Base-by-base conservation (phyloP, 805 yeast species). In the Ogataea glucozyma region DNA sequence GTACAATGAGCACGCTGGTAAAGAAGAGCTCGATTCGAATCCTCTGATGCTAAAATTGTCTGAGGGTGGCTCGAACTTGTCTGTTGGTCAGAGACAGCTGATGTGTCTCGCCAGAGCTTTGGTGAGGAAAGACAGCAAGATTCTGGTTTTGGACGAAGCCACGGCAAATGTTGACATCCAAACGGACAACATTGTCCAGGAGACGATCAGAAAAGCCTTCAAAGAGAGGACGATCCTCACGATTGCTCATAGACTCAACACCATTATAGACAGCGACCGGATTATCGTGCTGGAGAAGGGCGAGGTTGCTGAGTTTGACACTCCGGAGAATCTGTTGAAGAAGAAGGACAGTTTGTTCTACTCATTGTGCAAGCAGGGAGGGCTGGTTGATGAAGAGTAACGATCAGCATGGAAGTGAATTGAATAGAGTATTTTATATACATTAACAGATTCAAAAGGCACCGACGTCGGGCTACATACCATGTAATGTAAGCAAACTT, bases 81-180 rank as follows among this genome's bases (percentile, higher is more conserved):
- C 96, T 7, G 81, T 83, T 26, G 97, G 97, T 17, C 96, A 90
- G 67, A 76, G 88, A 52, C 97, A 89, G 65, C 70, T 90, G 44
- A 69, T 86, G 82, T 86, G 95, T 67, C 71, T 86, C 40, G 89
- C 91, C 0, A 71, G 95, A 60, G 93, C 90, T 1, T 67, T 86
- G 47, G 71, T 84, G 50, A 81, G 80, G 48, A 75, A 79, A 27
- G 70, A 80, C 6, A 48, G 58, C 34, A 78, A 80, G 46, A 75
- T 86, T 31, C 70, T 86, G 49, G 81, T 86, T 7, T 66, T 86
- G 56, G 95, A 86, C 64, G 95, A 86, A 65, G 95, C 95, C 10
- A 86, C 95, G 2, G 93, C 95, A 4, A 89, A 91, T 5, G 93
- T 86, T 39, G 95, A 86, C 65, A 90, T 85, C 26, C 88, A 85